Base-by-base conservation (phyloP, 139 green algal genomes). In the Eudorina sp. region DNA sequence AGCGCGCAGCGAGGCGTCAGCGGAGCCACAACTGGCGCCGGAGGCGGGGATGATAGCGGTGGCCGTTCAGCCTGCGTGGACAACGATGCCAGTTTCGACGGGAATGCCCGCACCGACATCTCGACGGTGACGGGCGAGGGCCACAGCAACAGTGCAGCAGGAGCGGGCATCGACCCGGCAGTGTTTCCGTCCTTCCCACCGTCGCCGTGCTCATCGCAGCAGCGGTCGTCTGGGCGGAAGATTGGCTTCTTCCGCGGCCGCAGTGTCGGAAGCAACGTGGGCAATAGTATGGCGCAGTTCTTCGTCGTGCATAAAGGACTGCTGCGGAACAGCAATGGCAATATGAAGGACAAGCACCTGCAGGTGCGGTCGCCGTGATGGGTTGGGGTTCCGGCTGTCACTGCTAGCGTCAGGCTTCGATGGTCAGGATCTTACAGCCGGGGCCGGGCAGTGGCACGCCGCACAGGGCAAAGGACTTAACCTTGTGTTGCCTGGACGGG, bases 321-420 rank as follows among this genome's bases (percentile, higher is more conserved):
- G 19, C 31, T 48, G 66, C 66, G 66, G 66, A 43, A 45, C 38
- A 46, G 31, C 66, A 75, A 29, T 14, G 66, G 62, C 62, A 72
- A 48, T 34, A 46, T 75, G 23, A 64, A 48, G 19, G 75, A 83
- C 51, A 69, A 83, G 75, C 51, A 70, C 51, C 75, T 69, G 34
- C 11, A 79, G 70, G 70, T 82, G 43, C n/a, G n/a, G n/a, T n/a
- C n/a, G n/a, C n/a, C n/a, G n/a, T n/a, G n/a, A n/a, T n/a, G n/a
- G n/a, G n/a, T n/a, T n/a, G n/a, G n/a, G n/a, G n/a, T n/a, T n/a
- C n/a, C n/a, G n/a, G n/a, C n/a, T n/a, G n/a, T n/a, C n/a, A n/a
- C n/a, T n/a, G n/a, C n/a, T n/a, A n/a, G n/a, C n/a, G n/a, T n/a
- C n/a, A n/a, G n/a, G n/a, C n/a, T n/a, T n/a, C n/a, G n/a, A n/a